phyloP scores from a whole-genome alignment of 2,329 filamentous ascomycete species.

The Fusarium duplospermum region DNA sequence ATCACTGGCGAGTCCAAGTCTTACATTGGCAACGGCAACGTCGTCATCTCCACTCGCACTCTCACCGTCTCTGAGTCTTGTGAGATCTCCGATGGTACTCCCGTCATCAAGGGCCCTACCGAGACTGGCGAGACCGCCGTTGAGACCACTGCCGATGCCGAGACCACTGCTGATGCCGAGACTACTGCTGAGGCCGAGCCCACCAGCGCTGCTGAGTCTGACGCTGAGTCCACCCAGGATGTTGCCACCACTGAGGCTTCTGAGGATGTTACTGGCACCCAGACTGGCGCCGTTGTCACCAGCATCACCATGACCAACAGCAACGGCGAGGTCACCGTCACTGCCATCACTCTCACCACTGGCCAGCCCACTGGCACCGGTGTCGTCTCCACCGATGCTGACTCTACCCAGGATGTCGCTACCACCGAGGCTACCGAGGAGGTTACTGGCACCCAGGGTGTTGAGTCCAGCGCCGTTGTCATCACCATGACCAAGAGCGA shows the following conservation, averaged over 20 bases:
- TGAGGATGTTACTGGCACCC: conserved; percentile 17
- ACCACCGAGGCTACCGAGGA: conserved; percentile 11
- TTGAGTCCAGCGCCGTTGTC: conserved; percentile 18
- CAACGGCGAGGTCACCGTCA: conserved; percentile 11
- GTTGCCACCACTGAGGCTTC: conserved; percentile 19
- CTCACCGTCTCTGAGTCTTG: conserved; percentile 44
- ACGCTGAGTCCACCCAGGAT: conserved; percentile 17
- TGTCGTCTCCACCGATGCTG: neutral
- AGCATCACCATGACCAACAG: conserved; percentile 22
- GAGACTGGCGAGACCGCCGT: conserved; percentile 12
- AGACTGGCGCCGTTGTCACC: conserved; percentile 18
- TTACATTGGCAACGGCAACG: conserved; percentile 34
- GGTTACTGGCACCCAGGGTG: conserved; percentile 20
- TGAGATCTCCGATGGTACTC: conserved; percentile 38
- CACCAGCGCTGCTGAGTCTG: neutral
- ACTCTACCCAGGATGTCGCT: neutral
- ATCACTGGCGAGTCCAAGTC: conserved; percentile 25
- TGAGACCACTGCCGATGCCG: conserved; percentile 14
- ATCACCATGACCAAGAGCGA: conserved; percentile 36
- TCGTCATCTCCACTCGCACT: conserved; percentile 42
- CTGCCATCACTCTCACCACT: conserved; percentile 10
- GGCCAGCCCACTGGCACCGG: conserved; percentile 10
- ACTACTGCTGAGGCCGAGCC: conserved; percentile 30
- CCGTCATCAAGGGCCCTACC: conserved; percentile 36
- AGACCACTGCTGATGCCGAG: conserved; percentile 18